Percentiles rank a stretch among this genome's conserved stretches.
phyloP scores from a whole-genome alignment of 2,329 filamentous ascomycete species.

The Claviceps sp. region DNA sequence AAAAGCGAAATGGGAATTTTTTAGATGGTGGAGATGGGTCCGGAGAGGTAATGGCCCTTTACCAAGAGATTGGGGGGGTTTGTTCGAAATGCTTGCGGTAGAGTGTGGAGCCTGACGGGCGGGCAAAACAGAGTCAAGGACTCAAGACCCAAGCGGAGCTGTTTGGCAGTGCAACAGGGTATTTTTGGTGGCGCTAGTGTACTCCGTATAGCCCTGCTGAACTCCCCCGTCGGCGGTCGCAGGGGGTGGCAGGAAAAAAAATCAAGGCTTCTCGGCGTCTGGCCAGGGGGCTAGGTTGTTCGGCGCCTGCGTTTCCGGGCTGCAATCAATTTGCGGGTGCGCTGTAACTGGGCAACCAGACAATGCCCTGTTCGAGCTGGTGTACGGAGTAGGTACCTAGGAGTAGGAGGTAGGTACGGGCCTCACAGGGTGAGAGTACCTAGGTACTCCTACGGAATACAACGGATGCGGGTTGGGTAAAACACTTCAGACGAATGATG shows the following conservation, averaged over 20 bases:
- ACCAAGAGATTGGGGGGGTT: slow-evolving; percentile 6
- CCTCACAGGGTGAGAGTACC: neutral
- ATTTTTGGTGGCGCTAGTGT: slow-evolving; percentile 1
- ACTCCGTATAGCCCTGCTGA: neutral
- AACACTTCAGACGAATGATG: neutral
- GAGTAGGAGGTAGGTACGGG: too few species aligned
- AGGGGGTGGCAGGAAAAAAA: slow-evolving; percentile 5
- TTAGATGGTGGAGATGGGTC: slow-evolving; percentile 1
- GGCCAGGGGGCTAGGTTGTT: neutral
- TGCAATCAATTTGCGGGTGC: neutral
- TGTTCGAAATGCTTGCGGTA: slow-evolving; percentile 3
- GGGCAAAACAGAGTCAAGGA: neutral
- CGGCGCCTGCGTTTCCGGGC: slow-evolving; percentile 2
- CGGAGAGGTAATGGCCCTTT: slow-evolving; percentile 1
- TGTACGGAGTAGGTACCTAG: neutral
- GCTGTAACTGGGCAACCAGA: slow-evolving; percentile 1
- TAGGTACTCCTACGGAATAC: too few species aligned
- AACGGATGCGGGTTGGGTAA: neutral
- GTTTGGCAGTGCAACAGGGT: slow-evolving; percentile 4
- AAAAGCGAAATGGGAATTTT: slow-evolving; percentile 3
- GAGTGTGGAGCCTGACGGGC: slow-evolving; percentile 6
- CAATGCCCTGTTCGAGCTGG: neutral
- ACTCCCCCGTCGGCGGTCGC: neutral
- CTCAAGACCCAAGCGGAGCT: slow-evolving; percentile 1
- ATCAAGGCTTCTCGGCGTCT: neutral